These are phyloP conservation scores for Coemansia umbellata DNA, from an alignment of 192 early-diverging fungal species.

Conservation along the genomic window DNA sequence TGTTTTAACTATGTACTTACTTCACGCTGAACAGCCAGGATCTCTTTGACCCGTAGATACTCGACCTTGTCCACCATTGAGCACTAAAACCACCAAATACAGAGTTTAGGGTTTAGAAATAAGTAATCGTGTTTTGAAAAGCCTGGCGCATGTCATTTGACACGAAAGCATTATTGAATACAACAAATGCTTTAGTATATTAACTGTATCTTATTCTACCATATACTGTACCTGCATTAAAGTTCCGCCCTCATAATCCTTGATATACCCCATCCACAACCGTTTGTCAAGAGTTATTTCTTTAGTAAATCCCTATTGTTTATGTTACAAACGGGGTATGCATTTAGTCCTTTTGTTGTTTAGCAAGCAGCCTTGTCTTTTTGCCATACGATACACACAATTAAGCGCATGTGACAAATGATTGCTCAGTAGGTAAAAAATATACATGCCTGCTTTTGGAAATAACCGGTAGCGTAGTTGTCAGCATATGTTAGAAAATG, in stretches of 20 bases:
- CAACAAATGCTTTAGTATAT: too few species aligned
- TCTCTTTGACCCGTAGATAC: slow-evolving; percentile 70
- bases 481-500: slow-evolving; percentile 98
- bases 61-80: slow-evolving; percentile 86
- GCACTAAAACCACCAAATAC: slow-evolving; percentile 56
- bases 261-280: slow-evolving; percentile 98
- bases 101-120: not conserved
- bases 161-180: too few species aligned
- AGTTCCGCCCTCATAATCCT: slow-evolving; percentile 98
- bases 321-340: not conserved
- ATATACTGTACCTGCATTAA: slow-evolving; percentile 76
- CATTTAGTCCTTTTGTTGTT: too few species aligned
- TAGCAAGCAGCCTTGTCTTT: too few species aligned
- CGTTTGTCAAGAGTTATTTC: slow-evolving; percentile 92
- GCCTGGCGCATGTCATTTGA: not conserved
- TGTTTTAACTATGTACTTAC: slow-evolving; percentile 21
- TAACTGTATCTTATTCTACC: too few species aligned
- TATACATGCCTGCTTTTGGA: slow-evolving; percentile 79
- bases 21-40: slow-evolving; percentile 69
- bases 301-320: slow-evolving; percentile 91
- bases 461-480: slow-evolving; percentile 98
- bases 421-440: not conserved
- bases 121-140: not conserved
- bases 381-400: too few species aligned
- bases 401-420: too few species aligned